phyloP scores from a whole-genome alignment of 2,329 filamentous ascomycete genomes.

The Pestalotiopsis sp. region DNA sequence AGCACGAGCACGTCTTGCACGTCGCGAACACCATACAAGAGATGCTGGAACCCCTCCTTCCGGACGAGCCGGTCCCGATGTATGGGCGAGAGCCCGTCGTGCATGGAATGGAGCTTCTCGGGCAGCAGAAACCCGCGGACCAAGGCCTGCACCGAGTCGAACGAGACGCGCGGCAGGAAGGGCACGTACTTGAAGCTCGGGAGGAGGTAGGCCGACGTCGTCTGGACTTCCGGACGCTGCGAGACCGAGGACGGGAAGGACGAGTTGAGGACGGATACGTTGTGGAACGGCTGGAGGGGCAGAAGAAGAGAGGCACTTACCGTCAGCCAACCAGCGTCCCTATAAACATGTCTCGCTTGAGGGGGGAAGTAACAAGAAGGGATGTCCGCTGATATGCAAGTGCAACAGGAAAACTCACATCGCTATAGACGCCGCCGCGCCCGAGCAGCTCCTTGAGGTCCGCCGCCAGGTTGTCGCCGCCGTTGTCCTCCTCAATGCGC shows the following conservation, averaged over 20 bases:
- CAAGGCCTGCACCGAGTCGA: constrained; percentile 56
- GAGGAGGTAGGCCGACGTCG: constrained; percentile 72
- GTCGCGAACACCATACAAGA: constrained; percentile 59
- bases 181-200: constrained; percentile 83
- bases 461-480: constrained; percentile 65
- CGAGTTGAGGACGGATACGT: constrained; percentile 74
- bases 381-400: too few species aligned
- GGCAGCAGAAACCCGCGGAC: constrained; percentile 70
- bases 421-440: constrained; percentile 64
- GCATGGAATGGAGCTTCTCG: constrained; percentile 59
- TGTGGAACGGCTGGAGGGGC: constrained; percentile 72
- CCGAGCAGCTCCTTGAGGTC: constrained; percentile 73
- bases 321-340: constrained; percentile 26
- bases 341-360: not conserved
- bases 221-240: constrained; percentile 47
- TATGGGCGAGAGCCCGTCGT: constrained; percentile 60
- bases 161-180: constrained; percentile 64
- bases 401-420: constrained; percentile 51
- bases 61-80: constrained; percentile 54
- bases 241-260: constrained; percentile 67
- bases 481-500: constrained; percentile 80
- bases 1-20: constrained; percentile 74
- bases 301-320: constrained; percentile 24
- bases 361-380: not conserved
- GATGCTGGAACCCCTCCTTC: constrained; percentile 53